Conservation (phyloP, 1,139 yeast genomes). For the Magnusiomyces paraingens region DNA sequence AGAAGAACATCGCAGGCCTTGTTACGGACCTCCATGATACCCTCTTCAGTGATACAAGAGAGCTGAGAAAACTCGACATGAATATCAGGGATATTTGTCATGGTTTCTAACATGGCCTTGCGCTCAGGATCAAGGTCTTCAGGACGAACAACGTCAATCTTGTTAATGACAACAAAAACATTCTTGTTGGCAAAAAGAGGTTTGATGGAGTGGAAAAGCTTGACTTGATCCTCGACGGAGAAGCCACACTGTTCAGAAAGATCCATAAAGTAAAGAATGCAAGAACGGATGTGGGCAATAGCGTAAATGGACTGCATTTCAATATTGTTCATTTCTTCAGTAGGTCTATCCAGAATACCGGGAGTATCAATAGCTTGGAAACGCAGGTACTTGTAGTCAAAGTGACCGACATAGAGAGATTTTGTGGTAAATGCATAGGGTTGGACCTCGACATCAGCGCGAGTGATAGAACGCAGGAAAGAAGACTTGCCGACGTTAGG, state of each 20-base stretch:
- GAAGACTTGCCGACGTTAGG: constrained; percentile 99
- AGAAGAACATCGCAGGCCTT: constrained; percentile 94
- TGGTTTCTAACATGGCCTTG: constrained; percentile 62
- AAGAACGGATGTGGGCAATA: constrained; percentile 94
- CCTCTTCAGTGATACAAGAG: constrained; percentile 91
- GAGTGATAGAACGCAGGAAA: constrained; percentile 84
- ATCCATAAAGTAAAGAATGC: constrained; percentile 96
- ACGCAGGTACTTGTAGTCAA: constrained; percentile 92
- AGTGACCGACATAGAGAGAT: constrained; percentile 92
- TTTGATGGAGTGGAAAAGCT: constrained; percentile 91
- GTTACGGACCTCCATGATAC: constrained; percentile 92
- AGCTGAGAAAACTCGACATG: constrained; percentile 91
- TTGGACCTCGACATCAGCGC: constrained; percentile 98
- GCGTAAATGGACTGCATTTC: constrained; percentile 99
- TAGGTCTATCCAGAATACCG: constrained; percentile 96
- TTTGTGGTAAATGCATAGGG: constrained; percentile 98
- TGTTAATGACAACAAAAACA: constrained; percentile 91
- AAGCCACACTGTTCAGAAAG: constrained; percentile 98
- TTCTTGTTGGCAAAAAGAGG: constrained; percentile 96
- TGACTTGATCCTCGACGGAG: constrained; percentile 94
- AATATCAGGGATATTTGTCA: constrained; percentile 40
- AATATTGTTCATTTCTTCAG: constrained; percentile 98
- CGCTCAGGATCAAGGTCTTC: constrained; percentile 78
- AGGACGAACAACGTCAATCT: constrained; percentile 79
- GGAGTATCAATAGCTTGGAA: constrained; percentile 99